phyloP scores from a whole-genome alignment of 345 rosid genomes.

The Punica granatum region DNA sequence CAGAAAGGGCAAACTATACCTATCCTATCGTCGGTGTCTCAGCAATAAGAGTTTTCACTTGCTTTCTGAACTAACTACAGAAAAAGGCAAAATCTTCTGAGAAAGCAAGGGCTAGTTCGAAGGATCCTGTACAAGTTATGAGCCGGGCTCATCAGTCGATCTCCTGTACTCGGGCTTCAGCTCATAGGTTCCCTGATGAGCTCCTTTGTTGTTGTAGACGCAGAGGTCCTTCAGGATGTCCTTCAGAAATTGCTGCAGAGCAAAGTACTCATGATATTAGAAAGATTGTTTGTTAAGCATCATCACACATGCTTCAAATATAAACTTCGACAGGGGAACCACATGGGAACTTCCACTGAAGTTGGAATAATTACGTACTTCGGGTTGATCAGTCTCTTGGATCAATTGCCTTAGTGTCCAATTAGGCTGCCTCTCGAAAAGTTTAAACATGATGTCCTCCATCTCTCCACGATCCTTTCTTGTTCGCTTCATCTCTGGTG shows the following conservation, averaged over 20 bases:
- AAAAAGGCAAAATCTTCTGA: background rate
- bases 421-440: constrained; percentile 80
- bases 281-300: background rate
- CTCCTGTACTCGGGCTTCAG: constrained; percentile 85
- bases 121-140: background rate
- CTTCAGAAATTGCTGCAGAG: constrained; percentile 72
- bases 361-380: background rate
- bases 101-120: background rate
- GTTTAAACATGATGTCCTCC: constrained; percentile 84
- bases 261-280: background rate
- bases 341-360: background rate
- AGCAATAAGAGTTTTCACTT: background rate
- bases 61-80: background rate
- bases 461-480: constrained; percentile 89
- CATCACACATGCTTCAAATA: background rate
- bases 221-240: constrained; percentile 79
- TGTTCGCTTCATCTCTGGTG: constrained; percentile 64
- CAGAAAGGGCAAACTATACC: too few relatives aligned
- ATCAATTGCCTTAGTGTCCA: constrained; percentile 74
- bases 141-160: constrained; percentile 30
- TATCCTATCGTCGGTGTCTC: background rate
- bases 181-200: constrained; percentile 84
- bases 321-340: background rate
- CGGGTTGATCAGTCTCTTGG: constrained; percentile 91
- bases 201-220: constrained; percentile 82